phyloP scores from a whole-genome alignment of 2,329 filamentous ascomycete genomes.

The Teratosphaeria gauchensis region DNA sequence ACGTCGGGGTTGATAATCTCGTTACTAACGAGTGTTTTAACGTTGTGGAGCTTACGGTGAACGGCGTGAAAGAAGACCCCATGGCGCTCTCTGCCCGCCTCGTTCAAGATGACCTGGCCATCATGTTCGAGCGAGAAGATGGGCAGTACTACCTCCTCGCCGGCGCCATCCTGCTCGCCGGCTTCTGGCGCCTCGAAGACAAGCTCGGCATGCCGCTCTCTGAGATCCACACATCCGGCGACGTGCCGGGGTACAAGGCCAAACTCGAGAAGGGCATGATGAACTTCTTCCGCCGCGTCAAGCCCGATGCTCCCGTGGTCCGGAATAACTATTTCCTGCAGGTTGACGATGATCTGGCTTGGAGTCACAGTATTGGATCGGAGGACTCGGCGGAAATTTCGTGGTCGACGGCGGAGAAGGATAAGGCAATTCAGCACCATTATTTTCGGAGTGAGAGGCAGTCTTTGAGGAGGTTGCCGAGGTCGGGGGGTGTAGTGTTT shows the following conservation, averaged over 20 bases:
- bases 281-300: conserved; percentile 67
- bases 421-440: conserved; percentile 62
- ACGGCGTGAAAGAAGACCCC: conserved; percentile 53
- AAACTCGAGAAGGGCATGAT: conserved; percentile 70
- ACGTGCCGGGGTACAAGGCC: conserved; percentile 62
- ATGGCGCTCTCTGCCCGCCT: conserved; percentile 66
- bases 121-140: conserved; percentile 70
- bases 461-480: conserved; percentile 49
- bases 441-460: conserved; percentile 71
- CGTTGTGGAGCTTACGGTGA: conserved; percentile 45
- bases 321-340: conserved; percentile 85
- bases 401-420: conserved; percentile 69
- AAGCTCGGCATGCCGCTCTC: conserved; percentile 72
- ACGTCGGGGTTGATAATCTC: conserved; percentile 58
- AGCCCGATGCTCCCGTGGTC: conserved; percentile 55
- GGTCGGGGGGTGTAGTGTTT: conserved; percentile 49
- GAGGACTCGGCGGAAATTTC: conserved; percentile 56
- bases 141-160: conserved; percentile 74
- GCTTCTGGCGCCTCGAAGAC: conserved; percentile 75
- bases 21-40: conserved; percentile 65
- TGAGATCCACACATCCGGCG: conserved; percentile 68
- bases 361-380: conserved; percentile 64
- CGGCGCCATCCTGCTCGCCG: conserved; percentile 64
- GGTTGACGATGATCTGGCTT: conserved; percentile 67
- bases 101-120: conserved; percentile 70